These are phyloP conservation scores for Glycine tomentella DNA, from an alignment of 306 rosid species.

Conservation along the genomic window DNA sequence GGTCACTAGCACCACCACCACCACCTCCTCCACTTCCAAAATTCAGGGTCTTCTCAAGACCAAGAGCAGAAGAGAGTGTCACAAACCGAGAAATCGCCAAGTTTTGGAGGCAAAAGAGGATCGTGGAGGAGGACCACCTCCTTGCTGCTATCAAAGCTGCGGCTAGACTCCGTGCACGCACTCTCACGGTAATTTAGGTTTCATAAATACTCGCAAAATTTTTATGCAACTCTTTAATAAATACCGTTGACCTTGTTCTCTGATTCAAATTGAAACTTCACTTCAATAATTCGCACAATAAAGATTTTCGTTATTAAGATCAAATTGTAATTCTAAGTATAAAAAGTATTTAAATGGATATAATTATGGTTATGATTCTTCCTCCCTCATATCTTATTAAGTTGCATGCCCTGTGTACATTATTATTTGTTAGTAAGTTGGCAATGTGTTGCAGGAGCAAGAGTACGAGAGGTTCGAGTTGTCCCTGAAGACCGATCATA, in stretches of 20 bases:
- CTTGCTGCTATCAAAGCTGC: slow-evolving; percentile 85
- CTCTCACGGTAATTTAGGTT: slow-evolving; percentile 61
- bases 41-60: slow-evolving; percentile 59
- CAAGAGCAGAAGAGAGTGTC: slow-evolving; percentile 59
- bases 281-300: too few relatives aligned
- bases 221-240: too few relatives aligned
- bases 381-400: neutral
- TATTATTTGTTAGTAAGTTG: neutral
- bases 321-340: too few relatives aligned
- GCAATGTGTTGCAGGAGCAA: slow-evolving; percentile 57
- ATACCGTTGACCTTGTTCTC: too few relatives aligned
- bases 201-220: neutral
- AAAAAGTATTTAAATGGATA: too few relatives aligned
- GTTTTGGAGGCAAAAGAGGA: slow-evolving; percentile 77
- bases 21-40: slow-evolving; percentile 67
- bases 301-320: neutral
- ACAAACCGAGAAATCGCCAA: slow-evolving; percentile 77
- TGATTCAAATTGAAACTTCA: neutral
- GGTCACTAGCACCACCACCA: slow-evolving; percentile 58
- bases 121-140: slow-evolving; percentile 79
- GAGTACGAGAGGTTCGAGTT: slow-evolving; percentile 63
- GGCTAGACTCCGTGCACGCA: slow-evolving; percentile 71
- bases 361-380: too few relatives aligned
- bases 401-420: neutral
- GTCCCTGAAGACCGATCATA: slow-evolving; percentile 53